phyloP scores from a whole-genome alignment of 2,329 filamentous ascomycete species.

The Ceratocystis colombiana region DNA sequence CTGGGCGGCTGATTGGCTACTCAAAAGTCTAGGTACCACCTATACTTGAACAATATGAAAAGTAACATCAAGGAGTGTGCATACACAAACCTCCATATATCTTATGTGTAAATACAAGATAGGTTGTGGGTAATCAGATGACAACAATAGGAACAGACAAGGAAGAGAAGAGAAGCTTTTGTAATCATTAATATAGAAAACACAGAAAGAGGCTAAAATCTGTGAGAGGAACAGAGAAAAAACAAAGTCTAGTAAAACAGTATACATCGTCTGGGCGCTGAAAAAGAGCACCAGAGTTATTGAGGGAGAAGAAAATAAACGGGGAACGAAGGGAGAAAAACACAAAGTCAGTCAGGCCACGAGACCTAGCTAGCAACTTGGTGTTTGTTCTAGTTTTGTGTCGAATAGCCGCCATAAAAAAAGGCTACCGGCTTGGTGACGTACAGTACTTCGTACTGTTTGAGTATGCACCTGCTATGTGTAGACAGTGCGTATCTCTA shows the following conservation, averaged over 20 bases:
- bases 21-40: too few relatives aligned
- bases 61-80: background rate
- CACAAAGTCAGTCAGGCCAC: background rate
- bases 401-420: background rate
- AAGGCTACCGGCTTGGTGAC: background rate
- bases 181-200: background rate
- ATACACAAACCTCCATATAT: too few relatives aligned
- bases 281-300: conserved; percentile 9
- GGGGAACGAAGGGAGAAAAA: too few relatives aligned
- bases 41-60: background rate
- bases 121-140: too few relatives aligned
- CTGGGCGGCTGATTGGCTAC: background rate
- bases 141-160: background rate
- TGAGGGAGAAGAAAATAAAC: background rate
- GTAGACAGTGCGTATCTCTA: background rate
- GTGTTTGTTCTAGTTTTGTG: background rate
- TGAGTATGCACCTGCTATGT: background rate
- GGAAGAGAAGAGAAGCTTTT: background rate
- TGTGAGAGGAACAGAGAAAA: background rate
- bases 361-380: background rate
- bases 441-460: background rate
- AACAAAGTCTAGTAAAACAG: conserved; percentile 15
- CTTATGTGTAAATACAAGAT: too few relatives aligned
- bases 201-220: conserved; percentile 1
- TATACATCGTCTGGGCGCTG: conserved; percentile 14